Conservation (phyloP, 768 basidiomycete species). For the Leccinum truebloodii region DNA sequence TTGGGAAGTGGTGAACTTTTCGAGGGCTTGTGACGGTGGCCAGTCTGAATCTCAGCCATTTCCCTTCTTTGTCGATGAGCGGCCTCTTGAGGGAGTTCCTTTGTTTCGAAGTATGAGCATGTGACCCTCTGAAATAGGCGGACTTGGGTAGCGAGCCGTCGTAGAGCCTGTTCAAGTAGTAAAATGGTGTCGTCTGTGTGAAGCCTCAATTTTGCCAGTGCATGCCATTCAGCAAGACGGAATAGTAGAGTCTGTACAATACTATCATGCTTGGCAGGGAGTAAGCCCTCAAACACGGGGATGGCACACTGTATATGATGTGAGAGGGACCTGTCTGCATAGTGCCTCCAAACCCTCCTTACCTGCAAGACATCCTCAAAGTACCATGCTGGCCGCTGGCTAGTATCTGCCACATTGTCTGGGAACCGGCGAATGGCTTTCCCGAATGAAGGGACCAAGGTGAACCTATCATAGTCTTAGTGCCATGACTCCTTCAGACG, state of each 20-base stretch:
- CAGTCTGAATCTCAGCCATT: background rate
- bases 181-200: background rate
- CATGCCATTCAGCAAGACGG: background rate
- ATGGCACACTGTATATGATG: slow-evolving; percentile 28
- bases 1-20: background rate
- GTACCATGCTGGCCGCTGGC: slow-evolving; percentile 39
- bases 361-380: slow-evolving; percentile 47
- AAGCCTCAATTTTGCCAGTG: background rate
- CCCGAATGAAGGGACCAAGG: slow-evolving; percentile 18
- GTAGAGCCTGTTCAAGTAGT: background rate
- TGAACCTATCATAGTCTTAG: background rate
- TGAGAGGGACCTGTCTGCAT: background rate
- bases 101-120: background rate
- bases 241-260: background rate
- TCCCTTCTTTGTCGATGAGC: slow-evolving; percentile 7
- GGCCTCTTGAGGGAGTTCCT: background rate
- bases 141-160: background rate
- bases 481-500: background rate
- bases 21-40: background rate
- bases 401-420: slow-evolving; percentile 39
- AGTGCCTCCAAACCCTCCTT: background rate
- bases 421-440: slow-evolving; percentile 38
- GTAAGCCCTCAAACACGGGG: slow-evolving; percentile 32
- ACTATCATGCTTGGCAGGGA: slow-evolving; percentile 7
- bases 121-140: background rate